Base-by-base conservation (phyloP, 176 grass and related monocot species). In the Pontederia crassipes region DNA sequence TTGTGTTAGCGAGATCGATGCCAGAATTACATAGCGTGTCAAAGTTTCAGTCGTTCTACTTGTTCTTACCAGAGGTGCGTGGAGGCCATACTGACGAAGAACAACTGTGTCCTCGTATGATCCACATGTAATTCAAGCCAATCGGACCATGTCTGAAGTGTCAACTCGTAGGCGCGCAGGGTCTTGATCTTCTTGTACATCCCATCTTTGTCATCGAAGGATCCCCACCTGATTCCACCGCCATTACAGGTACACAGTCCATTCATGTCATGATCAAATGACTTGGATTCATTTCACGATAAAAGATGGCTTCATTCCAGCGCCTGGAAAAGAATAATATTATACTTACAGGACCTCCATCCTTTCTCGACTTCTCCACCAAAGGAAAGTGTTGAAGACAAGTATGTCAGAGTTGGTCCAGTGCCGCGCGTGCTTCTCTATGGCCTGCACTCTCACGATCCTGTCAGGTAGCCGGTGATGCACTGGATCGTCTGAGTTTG, bases 301-400 rank as follows among this genome's bases (percentile, higher is more conserved):
- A 53, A 53, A 14, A 14, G 5, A 53, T n/a, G 0, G 13, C 15
- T n/a, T 15, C 4, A 53, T 53, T 53, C 50, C 4, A 12, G 50
- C 0, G 15, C 7, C 4, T 8, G 10, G 7, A 3, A 4, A 14
- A n/a, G 13, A 53, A 14, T 11, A 51, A n/a, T 53, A 53, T 12
- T n/a, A n/a, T 53, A 79, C 84, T 95, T 60, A 95, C 75, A 82
- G 67, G 62, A 95, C 54, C 49, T 80, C 80, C 49, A 90, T 85
- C 71, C 46, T 45, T 12, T 12, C 4, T 7, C 48, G 68, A 1
- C 72, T 60, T 13, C 75, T 77, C 91, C 91, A 96, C 86, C 83
- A 90, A 57, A 96, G 77, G 32, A 82, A 96, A 8, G 86, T 81
- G 75, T 90, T 96, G 78, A 96, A 96, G 64, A 96, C 55, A 65